Evolutionary conservation across 192 early-diverging fungal species (phyloP), one percentile per base, ranked within the genome.

Genomic region (Coemansia pectinata): DNA sequence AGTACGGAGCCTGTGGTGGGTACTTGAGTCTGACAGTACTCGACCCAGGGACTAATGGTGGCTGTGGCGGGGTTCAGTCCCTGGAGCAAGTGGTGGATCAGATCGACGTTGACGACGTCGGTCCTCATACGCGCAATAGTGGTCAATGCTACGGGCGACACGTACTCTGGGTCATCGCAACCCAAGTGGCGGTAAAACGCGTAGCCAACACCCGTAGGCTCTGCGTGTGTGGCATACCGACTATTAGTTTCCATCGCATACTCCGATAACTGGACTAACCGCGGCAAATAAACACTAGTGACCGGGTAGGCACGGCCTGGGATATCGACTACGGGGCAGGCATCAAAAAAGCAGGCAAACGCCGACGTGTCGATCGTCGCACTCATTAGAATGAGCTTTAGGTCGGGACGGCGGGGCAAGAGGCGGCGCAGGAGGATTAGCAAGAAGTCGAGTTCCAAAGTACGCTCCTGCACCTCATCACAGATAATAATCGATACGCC

Each of bases 381-480:
- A 62, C 91, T 93, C 95, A 97, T 97, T 60, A 96, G 83, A 25
- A 96, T 85, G 10, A 96, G 73, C 65, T 87, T 82, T 0, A 96
- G 73, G 38, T 85, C 73, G 8, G 36, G 57, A 8, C 86, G 78
- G 4, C 87, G 82, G 19, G 60, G 63, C 12, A 96, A 38, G 31
- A 94, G 83, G 23, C 87, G 77, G n/a, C 91, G 89, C 23, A 95
- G 64, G 25, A 94, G 81, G 36, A 90, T 90, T 23, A 97, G 83
- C 50, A 95, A 72, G 57, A 95, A 91, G 71, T 97, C 95, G 7
- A 91, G 90, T 72, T 91, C 87, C 12, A 88, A 72, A 31, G 84
- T 86, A n/a, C 88, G 83, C 74, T 96, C 94, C 65, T 96, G 94
- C 0, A 96, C 93, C 73, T 96, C 94, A 57, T 96, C 94, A 23